Evolutionary conservation across 768 basidiomycete species (phyloP).

Genomic region (Rhodotorula paludigena): DNA sequence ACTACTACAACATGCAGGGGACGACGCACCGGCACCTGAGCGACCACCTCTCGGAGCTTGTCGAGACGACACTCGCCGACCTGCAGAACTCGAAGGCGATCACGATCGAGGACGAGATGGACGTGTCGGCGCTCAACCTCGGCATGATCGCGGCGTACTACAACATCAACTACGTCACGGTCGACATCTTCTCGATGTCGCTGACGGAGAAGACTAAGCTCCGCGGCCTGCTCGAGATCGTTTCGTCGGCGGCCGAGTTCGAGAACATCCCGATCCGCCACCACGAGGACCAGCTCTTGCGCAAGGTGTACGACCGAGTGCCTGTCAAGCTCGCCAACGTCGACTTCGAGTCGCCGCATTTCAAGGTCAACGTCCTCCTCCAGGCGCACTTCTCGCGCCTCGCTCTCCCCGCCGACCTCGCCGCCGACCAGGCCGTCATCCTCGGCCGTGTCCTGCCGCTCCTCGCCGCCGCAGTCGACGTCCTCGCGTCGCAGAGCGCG

Average conservation of each 20-base stretch:
- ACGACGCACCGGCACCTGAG: constrained; percentile 93
- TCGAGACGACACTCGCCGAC: constrained; percentile 86
- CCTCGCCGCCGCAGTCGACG: constrained; percentile 84
- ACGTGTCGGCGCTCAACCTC: constrained; percentile 67
- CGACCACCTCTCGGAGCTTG: constrained; percentile 90
- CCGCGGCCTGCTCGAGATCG: constrained; percentile 91
- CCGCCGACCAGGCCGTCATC: constrained; percentile 80
- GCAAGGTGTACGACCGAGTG: constrained; percentile 71
- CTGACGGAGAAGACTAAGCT: constrained; percentile 94
- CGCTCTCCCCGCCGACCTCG: constrained; percentile 85
- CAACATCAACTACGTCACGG: constrained; percentile 71
- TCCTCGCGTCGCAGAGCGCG: constrained; percentile 96
- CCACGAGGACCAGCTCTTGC: constrained; percentile 60
- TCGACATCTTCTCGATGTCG: constrained; percentile 93
- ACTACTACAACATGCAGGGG: constrained; percentile 75
- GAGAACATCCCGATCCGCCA: constrained; percentile 90
- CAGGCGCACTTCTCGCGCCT: constrained; percentile 96
- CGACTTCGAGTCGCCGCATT: constrained; percentile 91
- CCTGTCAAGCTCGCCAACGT: constrained; percentile 77
- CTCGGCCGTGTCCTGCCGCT: constrained; percentile 80
- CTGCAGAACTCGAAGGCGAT: constrained; percentile 94
- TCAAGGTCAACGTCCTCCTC: constrained; percentile 94
- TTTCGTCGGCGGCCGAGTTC: constrained; percentile 94
- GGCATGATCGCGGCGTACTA: constrained; percentile 99
- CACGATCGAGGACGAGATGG: constrained; percentile 58